Percentiles rank a stretch among this genome's conserved stretches.
phyloP scores from a whole-genome alignment of 1,139 yeast genomes.

The Pichia norvegensis region DNA sequence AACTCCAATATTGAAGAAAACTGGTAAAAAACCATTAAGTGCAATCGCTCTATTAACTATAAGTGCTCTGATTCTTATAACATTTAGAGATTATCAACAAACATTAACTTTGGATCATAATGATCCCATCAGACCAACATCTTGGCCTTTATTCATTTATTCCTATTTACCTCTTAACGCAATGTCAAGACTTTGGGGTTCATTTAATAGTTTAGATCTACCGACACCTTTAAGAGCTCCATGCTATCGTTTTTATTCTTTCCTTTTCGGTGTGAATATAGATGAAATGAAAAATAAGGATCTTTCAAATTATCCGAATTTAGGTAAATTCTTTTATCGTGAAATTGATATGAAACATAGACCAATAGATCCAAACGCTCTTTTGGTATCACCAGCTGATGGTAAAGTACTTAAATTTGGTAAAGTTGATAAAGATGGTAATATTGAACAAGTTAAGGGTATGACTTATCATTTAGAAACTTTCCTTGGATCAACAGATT shows the following conservation, averaged over 20 bases:
- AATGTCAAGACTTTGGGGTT: slow-evolving; percentile 91
- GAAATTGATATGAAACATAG: slow-evolving; percentile 71
- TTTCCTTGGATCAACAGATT: slow-evolving; percentile 57
- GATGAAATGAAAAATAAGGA: slow-evolving; percentile 86
- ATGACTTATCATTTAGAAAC: slow-evolving; percentile 89
- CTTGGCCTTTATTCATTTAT: slow-evolving; percentile 86
- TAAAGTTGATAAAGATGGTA: slow-evolving; percentile 61
- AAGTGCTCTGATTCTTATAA: slow-evolving; percentile 15
- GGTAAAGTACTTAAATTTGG: slow-evolving; percentile 88
- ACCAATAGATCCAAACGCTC: slow-evolving; percentile 57
- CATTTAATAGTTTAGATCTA: slow-evolving; percentile 68
- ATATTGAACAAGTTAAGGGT: slow-evolving; percentile 95
- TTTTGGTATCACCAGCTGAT: slow-evolving; percentile 86
- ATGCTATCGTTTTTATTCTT: slow-evolving; percentile 70
- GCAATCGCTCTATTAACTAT: slow-evolving; percentile 12
- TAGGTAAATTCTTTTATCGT: slow-evolving; percentile 89
- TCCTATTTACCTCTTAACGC: slow-evolving; percentile 88
- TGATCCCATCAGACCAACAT: slow-evolving; percentile 50
- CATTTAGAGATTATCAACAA: slow-evolving; percentile 13
- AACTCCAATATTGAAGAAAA: not conserved
- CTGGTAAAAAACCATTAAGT: slow-evolving; percentile 8
- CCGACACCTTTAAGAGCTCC: slow-evolving; percentile 89
- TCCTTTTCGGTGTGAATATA: slow-evolving; percentile 78
- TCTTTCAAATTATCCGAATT: slow-evolving; percentile 61
- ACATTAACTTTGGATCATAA: slow-evolving; percentile 27